Base-by-base conservation (phyloP, 768 basidiomycete species). In the Lentinula detonsa region DNA sequence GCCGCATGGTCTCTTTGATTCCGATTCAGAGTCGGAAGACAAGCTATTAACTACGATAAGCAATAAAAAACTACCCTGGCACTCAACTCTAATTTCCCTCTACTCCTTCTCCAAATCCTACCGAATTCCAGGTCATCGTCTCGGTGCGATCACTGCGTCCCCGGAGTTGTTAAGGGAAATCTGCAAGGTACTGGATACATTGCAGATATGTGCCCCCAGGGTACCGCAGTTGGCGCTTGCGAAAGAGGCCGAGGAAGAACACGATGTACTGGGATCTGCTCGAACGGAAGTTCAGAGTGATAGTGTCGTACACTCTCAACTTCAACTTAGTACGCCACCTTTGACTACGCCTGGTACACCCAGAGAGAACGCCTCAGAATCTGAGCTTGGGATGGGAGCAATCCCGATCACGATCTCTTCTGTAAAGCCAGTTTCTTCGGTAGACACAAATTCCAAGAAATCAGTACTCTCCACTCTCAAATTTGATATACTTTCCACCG, bases 41-140 rank as follows among this genome's bases (percentile, higher is more conserved):
- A 23, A 23, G 37, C 11, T 37, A 37, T 8, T 37, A 21, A 9
- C 52, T 23, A 9, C 37, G 37, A 37, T 37, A 11, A 37, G 7
- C 37, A 11, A 37, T 37, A 37, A 2, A 37, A 7, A 60, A 59
- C 58, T 3, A 35, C 60, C 73, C 28, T 93, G 91, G 91, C 76
- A 88, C 21, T 69, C 70, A 0, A 83, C 78, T 57, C 65, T 92
- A 57, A 78, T 91, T 61, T 85, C 87, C 65, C 76, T 93, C 31
- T 91, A 86, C 70, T 91, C 89, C 23, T 91, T 91, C 72, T 90
- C 87, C 49, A 95, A 93, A 73, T 81, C 86, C 43, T 87, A 90
- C 72, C 85, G 82, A 55, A 77, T 91, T n/a, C 92, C 93, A 0
- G 92, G 92, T 0, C 87, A 93, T 70, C 83, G 92, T 10, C 81